Percentiles rank a stretch among this genome's conserved stretches.
phyloP scores from a whole-genome alignment of 208 protist species.

The Trypanosoma theileri region DNA sequence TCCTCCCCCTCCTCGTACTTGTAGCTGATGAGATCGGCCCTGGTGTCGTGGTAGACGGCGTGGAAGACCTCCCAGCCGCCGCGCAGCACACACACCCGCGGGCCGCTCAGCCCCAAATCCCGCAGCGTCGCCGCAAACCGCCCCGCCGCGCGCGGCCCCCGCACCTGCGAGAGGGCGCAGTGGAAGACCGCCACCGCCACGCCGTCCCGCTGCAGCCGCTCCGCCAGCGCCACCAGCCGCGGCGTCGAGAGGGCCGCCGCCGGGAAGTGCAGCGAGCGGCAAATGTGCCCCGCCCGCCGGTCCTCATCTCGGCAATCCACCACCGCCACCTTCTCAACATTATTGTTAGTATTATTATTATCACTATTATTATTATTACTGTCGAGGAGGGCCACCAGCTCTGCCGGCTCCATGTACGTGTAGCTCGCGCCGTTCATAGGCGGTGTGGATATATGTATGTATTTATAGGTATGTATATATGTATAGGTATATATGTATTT shows the following conservation, averaged over 20 bases:
- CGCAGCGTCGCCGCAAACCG: constrained; percentile 53
- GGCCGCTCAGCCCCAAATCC: constrained; percentile 31
- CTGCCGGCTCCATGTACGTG: constrained; percentile 50
- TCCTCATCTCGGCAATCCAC: constrained; percentile 81
- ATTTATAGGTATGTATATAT: neutral
- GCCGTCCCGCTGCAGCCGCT: constrained; percentile 32
- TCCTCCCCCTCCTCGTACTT: no score
- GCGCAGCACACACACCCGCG: constrained; percentile 62
- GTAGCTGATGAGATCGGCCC: constrained; percentile 42
- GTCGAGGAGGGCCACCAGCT: constrained; percentile 67
- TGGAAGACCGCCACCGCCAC: constrained; percentile 60
- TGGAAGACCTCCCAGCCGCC: constrained; percentile 73
- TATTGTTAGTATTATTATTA: constrained; percentile 18
- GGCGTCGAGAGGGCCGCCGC: constrained; percentile 33
- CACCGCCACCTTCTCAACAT: constrained; percentile 32
- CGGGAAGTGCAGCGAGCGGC: constrained; percentile 54
- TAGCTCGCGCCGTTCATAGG: constrained; percentile 45
- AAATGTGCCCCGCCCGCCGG: constrained; percentile 53
- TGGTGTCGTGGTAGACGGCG: constrained; percentile 41
- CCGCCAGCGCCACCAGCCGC: constrained; percentile 40
- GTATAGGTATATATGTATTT: neutral
- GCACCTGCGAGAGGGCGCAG: constrained; percentile 75
- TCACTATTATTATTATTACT: constrained; percentile 24
- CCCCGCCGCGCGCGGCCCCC: constrained; percentile 56
- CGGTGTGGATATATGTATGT: neutral